Evolutionary conservation across 208 protist genomes (phyloP).

Genomic region (Leishmania turanica): DNA sequence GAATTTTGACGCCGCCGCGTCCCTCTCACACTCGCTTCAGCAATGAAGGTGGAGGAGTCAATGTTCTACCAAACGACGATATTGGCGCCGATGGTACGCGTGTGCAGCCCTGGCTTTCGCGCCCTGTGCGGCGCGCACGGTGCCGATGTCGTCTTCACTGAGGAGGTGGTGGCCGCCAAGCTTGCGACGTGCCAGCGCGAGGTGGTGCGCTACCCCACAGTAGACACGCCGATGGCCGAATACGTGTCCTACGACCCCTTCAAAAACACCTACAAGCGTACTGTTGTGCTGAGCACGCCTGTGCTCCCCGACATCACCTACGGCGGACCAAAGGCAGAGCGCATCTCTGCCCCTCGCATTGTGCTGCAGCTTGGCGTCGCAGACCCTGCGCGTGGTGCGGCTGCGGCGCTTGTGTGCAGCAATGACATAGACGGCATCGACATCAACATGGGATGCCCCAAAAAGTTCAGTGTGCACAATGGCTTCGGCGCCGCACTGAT

Average conservation of each 20-base stretch:
- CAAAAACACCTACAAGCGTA: constrained; percentile 71
- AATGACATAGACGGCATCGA: constrained; percentile 96
- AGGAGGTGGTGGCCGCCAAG: constrained; percentile 97
- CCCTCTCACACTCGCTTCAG: not conserved
- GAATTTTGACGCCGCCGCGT: not conserved
- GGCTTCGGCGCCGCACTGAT: constrained; percentile 98
- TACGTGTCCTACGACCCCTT: constrained; percentile 87
- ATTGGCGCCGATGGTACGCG: constrained; percentile 96
- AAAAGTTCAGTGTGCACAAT: constrained; percentile 95
- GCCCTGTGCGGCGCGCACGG: constrained; percentile 90
- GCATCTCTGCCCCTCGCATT: constrained; percentile 37
- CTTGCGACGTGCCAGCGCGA: constrained; percentile 66
- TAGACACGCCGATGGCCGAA: constrained; percentile 62
- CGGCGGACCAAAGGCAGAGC: not conserved
- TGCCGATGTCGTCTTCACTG: constrained; percentile 96
- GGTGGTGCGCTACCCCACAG: constrained; percentile 56
- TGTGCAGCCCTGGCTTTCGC: constrained; percentile 93
- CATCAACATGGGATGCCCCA: constrained; percentile 99
- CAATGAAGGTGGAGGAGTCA: constrained; percentile 7
- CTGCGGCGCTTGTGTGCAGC: constrained; percentile 83
- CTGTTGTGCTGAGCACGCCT: constrained; percentile 51
- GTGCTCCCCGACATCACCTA: not conserved
- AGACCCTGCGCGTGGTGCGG: constrained; percentile 64
- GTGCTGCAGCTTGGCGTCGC: constrained; percentile 95
- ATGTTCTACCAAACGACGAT: constrained; percentile 77